These are phyloP conservation scores for Closterium sp. DNA, from an alignment of 139 green algal species.

Conservation along the genomic window DNA sequence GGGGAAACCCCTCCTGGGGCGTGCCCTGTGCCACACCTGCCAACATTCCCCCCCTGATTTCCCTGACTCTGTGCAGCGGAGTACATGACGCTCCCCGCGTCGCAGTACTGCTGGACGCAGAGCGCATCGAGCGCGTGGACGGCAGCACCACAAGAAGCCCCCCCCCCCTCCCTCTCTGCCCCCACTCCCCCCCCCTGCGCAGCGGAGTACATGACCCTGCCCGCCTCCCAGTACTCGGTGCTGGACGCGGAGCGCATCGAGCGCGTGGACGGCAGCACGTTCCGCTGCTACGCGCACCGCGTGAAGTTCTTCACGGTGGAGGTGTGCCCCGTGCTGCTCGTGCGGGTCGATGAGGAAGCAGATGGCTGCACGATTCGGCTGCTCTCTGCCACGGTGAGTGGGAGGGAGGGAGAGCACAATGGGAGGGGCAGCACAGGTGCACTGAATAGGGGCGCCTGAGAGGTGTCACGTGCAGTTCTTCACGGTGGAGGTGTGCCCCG, in stretches of 20 bases:
- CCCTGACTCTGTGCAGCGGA: constrained; percentile 40
- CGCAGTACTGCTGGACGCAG: constrained; percentile 56
- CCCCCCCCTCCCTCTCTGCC: background rate
- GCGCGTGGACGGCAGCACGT: constrained; percentile 54
- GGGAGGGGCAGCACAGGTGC: too few relatives aligned
- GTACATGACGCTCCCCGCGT: constrained; percentile 59
- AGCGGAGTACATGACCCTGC: constrained; percentile 60
- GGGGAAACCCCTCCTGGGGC: background rate
- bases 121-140: constrained; percentile 52
- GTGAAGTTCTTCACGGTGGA: constrained; percentile 52
- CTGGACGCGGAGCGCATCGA: constrained; percentile 56
- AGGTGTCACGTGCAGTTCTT: constrained; percentile 50
- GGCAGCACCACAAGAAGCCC: constrained; percentile 43
- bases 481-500: constrained; percentile 41
- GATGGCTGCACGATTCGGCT: constrained; percentile 51
- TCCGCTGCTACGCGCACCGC: constrained; percentile 52
- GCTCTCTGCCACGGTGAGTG: constrained; percentile 45
- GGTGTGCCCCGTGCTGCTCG: constrained; percentile 45
- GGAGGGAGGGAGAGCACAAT: too few relatives aligned
- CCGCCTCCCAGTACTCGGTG: constrained; percentile 54
- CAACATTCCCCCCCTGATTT: background rate
- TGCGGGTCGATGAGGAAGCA: constrained; percentile 39
- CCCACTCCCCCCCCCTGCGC: background rate
- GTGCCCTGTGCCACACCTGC: background rate
- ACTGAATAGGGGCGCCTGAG: too few relatives aligned